phyloP scores from a whole-genome alignment of 306 rosid genomes.

The Sindora glabra region DNA sequence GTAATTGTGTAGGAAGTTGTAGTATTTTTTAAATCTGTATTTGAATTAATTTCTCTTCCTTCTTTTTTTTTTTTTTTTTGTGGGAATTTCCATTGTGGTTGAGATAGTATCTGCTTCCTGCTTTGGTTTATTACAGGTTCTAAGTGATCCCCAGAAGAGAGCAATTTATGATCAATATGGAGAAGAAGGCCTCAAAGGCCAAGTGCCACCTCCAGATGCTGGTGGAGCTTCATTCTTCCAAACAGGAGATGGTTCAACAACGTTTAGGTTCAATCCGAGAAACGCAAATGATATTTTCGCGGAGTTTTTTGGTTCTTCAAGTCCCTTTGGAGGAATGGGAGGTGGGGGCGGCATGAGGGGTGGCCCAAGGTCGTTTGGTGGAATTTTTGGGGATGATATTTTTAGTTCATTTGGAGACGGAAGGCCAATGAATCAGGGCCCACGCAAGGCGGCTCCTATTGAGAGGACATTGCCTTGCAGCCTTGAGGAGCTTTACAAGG shows the following conservation, averaged over 20 bases:
- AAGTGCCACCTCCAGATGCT: slow-evolving; percentile 65
- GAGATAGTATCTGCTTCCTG: not conserved
- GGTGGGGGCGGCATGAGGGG: slow-evolving; percentile 47
- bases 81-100: not conserved
- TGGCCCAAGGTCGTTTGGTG: slow-evolving; percentile 60
- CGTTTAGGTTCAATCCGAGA: slow-evolving; percentile 75
- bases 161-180: slow-evolving; percentile 85
- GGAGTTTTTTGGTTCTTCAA: slow-evolving; percentile 66
- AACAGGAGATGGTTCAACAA: slow-evolving; percentile 59
- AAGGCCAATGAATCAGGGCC: slow-evolving; percentile 56
- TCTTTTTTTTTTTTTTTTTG: no score
- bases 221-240: slow-evolving; percentile 70
- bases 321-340: slow-evolving; percentile 71
- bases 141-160: slow-evolving; percentile 83
- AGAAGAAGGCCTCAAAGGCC: slow-evolving; percentile 86
- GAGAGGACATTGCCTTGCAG: slow-evolving; percentile 59
- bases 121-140: slow-evolving; percentile 41
- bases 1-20: not conserved
- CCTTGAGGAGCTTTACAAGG: slow-evolving; percentile 81
- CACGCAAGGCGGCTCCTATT: slow-evolving; percentile 56
- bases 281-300: slow-evolving; percentile 67
- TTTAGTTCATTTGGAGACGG: slow-evolving; percentile 58
- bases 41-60: not conserved
- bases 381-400: slow-evolving; percentile 61
- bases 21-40: not conserved